Conservation (phyloP, 345 rosid species). For the Moringa oleifera region DNA sequence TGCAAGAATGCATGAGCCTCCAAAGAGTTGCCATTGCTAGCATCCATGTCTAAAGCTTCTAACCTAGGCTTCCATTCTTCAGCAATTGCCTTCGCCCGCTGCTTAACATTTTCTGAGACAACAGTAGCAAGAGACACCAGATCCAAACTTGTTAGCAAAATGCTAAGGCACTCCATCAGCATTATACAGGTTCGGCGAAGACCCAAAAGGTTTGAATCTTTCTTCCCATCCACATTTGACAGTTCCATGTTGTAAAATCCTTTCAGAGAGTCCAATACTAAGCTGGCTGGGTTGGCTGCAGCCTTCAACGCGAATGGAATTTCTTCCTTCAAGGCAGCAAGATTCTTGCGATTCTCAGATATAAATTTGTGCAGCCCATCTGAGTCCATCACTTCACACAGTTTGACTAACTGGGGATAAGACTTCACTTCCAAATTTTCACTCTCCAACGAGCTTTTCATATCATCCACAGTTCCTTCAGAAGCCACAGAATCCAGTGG, state of each 20-base stretch:
- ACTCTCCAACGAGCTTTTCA: slow-evolving; percentile 40
- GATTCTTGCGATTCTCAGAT: slow-evolving; percentile 98
- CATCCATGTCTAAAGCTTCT: slow-evolving; percentile 71
- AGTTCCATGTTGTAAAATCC: slow-evolving; percentile 70
- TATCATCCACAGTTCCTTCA: slow-evolving; percentile 51
- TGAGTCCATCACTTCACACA: slow-evolving; percentile 85
- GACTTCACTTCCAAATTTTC: slow-evolving; percentile 52
- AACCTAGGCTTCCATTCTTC: slow-evolving; percentile 87
- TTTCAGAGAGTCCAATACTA: slow-evolving; percentile 78
- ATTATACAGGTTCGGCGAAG: slow-evolving; percentile 94
- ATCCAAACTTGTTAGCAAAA: slow-evolving; percentile 51
- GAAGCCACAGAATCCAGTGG: slow-evolving; percentile 37
- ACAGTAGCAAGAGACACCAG: slow-evolving; percentile 38
- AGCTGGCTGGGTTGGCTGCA: slow-evolving; percentile 67
- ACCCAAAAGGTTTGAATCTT: slow-evolving; percentile 82
- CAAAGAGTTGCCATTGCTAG: slow-evolving; percentile 92
- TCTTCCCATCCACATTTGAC: slow-evolving; percentile 71
- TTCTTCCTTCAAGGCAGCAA: slow-evolving; percentile 79
- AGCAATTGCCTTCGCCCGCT: slow-evolving; percentile 73
- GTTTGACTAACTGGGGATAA: slow-evolving; percentile 71
- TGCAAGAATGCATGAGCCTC: slow-evolving; percentile 99
- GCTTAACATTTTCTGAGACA: slow-evolving; percentile 63
- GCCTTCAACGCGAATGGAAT: slow-evolving; percentile 77
- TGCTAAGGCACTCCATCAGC: slow-evolving; percentile 98
- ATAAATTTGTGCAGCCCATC: slow-evolving; percentile 88